phyloP scores from a whole-genome alignment of 2,329 filamentous ascomycete species.

The Helminthosporium solani region DNA sequence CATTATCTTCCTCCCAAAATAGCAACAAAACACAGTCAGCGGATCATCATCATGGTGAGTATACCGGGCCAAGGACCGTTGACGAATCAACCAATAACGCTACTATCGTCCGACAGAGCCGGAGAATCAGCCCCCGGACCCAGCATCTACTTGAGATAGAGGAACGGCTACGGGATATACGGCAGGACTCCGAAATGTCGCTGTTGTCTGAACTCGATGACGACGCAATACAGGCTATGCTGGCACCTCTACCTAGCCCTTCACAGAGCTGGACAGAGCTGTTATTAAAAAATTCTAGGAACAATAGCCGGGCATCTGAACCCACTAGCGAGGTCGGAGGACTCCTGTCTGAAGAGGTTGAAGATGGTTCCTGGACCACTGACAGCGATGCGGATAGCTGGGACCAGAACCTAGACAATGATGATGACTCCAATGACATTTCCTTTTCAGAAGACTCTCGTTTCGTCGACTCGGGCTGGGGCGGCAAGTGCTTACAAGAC shows the following conservation, averaged over 20 bases:
- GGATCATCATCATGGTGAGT: conserved; percentile 56
- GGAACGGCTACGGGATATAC: conserved; percentile 21
- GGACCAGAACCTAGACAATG: conserved; percentile 33
- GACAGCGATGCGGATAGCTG: conserved; percentile 43
- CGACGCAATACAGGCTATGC: conserved; percentile 40
- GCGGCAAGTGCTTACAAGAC: conserved; percentile 81
- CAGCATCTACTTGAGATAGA: conserved; percentile 21
- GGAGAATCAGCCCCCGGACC: conserved; percentile 23
- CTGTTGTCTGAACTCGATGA: conserved; percentile 36
- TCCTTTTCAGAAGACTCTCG: conserved; percentile 58
- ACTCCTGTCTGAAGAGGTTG: conserved; percentile 6
- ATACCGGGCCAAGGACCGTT: conserved; percentile 36
- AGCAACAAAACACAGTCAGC: conserved; percentile 33
- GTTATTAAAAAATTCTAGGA: conserved; percentile 12
- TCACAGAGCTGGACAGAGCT: conserved; percentile 19
- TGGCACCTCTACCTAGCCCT: conserved; percentile 47
- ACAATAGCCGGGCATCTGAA: not conserved
- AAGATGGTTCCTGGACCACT: conserved; percentile 34
- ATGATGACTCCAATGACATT: conserved; percentile 60
- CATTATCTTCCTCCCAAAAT: conserved; percentile 24
- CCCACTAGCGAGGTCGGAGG: conserved; percentile 2
- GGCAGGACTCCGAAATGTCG: conserved; percentile 34
- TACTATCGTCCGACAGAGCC: not conserved
- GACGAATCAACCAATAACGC: conserved; percentile 8
- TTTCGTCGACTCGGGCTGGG: conserved; percentile 73